Conservation (phyloP, 768 basidiomycete genomes). For the Tricholoma flavovirens region DNA sequence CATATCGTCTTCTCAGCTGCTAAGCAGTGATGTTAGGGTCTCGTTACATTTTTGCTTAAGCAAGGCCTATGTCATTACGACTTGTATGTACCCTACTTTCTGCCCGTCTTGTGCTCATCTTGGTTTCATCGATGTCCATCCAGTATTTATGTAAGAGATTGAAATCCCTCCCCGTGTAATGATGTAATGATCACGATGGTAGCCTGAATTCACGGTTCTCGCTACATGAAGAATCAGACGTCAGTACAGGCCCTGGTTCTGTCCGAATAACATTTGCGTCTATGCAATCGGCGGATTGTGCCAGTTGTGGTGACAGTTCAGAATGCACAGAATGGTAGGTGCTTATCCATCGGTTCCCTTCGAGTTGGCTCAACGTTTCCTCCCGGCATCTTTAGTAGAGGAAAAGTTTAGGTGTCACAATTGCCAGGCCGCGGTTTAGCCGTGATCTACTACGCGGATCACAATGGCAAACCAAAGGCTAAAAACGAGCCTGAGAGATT, state of each 20-base stretch:
- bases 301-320: not conserved
- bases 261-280: not conserved
- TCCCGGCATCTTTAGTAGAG: too few relatives aligned
- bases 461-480: too few relatives aligned
- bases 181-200: not conserved
- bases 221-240: not conserved
- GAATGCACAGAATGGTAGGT: not conserved
- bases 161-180: not conserved
- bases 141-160: not conserved
- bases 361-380: not conserved
- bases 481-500: too few relatives aligned
- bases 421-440: too few relatives aligned
- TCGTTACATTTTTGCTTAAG: conserved; percentile 5
- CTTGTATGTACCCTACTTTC: not conserved
- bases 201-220: not conserved
- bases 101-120: not conserved
- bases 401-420: too few relatives aligned
- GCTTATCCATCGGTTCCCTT: not conserved
- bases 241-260: not conserved
- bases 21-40: not conserved
- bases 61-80: conserved; percentile 7
- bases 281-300: not conserved
- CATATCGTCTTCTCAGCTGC: not conserved
- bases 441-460: too few relatives aligned
- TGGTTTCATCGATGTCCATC: not conserved